Base-by-base conservation (phyloP, 345 rosid species). In the Trapa incisa region DNA sequence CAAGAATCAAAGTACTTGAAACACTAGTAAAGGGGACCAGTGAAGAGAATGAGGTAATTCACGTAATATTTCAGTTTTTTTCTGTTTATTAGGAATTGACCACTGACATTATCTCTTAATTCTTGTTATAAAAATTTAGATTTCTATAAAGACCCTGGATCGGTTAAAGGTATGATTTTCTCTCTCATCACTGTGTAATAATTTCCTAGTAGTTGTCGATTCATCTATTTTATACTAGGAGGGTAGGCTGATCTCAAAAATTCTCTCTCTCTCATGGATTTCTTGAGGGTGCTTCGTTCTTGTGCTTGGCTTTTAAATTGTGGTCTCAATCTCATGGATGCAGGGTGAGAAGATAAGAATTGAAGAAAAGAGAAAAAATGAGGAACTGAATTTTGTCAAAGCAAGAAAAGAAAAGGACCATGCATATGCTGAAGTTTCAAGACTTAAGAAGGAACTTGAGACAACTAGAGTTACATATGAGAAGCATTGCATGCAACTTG, bases 11-110 rank as follows among this genome's bases (percentile, higher is more conserved):
- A 76, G 86, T 81, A 33, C 81, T 91, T 67, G 99, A 91, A 76
- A 84, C 96, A 74, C 82, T 94, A 64, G 86, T 79, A 65, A 78
- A 80, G 68, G 97, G 97, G 72, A 73, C 86, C 47, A 72, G 82
- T 58, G 84, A 84, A 76, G 99, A 94, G 80, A 83, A 87, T 53
- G 85, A 82, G 93, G 99, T 94, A 75, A 17, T 70, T 67, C 29
- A 47, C 52, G 52, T 58, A 47, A 16, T 29, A 67, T 53, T 67
- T 70, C 50, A 68, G 41, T 47, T 39, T 54, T 70, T 61, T 76
- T 41, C 57, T 72, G 65, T 36, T 53, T 74, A n/a, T 48, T 43
- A 37, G 32, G 63, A 33, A 58, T 32, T 11, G 63, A 9, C 37
- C 15, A 42, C 52, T 65, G 52, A 65, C 29, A 3, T 5, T 10